Evolutionary conservation across 768 basidiomycete species (phyloP).

Genomic region (Pulveroboletus frians): DNA sequence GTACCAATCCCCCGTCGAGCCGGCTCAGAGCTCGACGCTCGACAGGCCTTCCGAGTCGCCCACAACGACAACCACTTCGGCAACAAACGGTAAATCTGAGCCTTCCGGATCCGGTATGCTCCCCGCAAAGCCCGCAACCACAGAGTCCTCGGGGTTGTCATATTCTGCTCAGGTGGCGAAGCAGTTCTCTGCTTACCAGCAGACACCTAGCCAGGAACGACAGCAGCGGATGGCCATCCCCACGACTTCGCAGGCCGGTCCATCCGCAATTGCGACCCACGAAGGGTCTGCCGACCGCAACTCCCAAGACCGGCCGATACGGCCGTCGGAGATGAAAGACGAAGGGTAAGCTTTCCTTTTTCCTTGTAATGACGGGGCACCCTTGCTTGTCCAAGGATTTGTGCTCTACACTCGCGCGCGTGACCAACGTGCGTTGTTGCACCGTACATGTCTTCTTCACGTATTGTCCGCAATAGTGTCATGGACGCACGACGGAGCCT

Average conservation of each 20-base stretch:
- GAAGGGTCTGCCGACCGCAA: slow-evolving; percentile 28
- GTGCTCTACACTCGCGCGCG: slow-evolving; percentile 8
- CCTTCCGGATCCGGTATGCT: slow-evolving; percentile 18
- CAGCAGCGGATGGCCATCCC: slow-evolving; percentile 37
- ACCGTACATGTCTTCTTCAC: slow-evolving; percentile 12
- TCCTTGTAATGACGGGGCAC: slow-evolving; percentile 14
- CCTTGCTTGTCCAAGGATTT: slow-evolving; percentile 10
- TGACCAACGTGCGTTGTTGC: slow-evolving; percentile 4
- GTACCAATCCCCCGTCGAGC: slow-evolving; percentile 25
- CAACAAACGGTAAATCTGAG: slow-evolving; percentile 21
- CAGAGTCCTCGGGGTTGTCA: slow-evolving; percentile 36
- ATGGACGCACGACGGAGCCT: slow-evolving; percentile 19
- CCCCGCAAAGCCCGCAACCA: slow-evolving; percentile 25
- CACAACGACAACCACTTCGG: slow-evolving; percentile 13
- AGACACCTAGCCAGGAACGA: slow-evolving; percentile 61
- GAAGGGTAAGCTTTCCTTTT: slow-evolving; percentile 61
- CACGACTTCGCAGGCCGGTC: slow-evolving; percentile 23
- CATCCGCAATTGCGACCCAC: slow-evolving; percentile 34
- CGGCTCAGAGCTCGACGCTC: slow-evolving; percentile 11
- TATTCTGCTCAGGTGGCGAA: slow-evolving; percentile 63
- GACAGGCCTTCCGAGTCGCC: slow-evolving; percentile 17
- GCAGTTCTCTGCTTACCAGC: slow-evolving; percentile 60
- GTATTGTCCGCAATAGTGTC: slow-evolving; percentile 23
- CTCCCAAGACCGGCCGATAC: slow-evolving; percentile 49
- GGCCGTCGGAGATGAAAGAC: slow-evolving; percentile 74